Evolutionary conservation across 75 land plant species (phyloP).

Genomic region (Isoetes taiwanensis): DNA sequence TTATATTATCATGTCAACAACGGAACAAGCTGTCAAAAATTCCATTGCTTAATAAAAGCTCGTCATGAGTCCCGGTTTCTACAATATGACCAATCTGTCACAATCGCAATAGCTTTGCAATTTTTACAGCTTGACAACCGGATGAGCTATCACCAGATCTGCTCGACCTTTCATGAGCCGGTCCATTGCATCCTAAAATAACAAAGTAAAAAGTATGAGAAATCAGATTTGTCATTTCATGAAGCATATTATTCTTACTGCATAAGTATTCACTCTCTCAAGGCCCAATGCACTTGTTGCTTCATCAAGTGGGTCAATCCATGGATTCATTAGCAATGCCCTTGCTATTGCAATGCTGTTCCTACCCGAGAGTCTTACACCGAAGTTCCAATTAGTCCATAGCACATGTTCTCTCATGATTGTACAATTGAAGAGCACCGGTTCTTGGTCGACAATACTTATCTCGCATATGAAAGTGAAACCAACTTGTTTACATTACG

Average conservation of each 20-base stretch:
- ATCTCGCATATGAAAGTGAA: neutral
- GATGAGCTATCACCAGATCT: neutral
- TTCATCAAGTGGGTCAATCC: too few species aligned
- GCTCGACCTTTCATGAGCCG: conserved; percentile 1
- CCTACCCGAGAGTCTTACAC: too few species aligned
- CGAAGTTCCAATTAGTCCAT: too few species aligned
- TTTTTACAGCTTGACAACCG: neutral
- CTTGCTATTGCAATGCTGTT: too few species aligned
- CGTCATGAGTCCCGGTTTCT: neutral
- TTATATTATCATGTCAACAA: too few species aligned
- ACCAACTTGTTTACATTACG: neutral
- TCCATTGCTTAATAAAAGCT: neutral
- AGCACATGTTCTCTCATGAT: neutral
- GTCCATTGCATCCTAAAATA: conserved; percentile 5
- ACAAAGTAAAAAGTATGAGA: neutral
- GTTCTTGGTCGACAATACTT: conserved; percentile 4
- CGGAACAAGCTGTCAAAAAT: too few species aligned
- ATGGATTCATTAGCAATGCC: too few species aligned
- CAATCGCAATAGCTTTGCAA: neutral
- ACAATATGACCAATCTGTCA: conserved; percentile 2
- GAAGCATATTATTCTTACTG: too few species aligned
- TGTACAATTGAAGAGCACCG: conserved; percentile 3
- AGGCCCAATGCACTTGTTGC: too few species aligned
- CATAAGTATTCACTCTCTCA: too few species aligned
- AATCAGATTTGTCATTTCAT: too few species aligned